These are phyloP conservation scores for Saccharomycopsis capsularis DNA, from an alignment of 805 yeast genomes.

Conservation along the genomic window DNA sequence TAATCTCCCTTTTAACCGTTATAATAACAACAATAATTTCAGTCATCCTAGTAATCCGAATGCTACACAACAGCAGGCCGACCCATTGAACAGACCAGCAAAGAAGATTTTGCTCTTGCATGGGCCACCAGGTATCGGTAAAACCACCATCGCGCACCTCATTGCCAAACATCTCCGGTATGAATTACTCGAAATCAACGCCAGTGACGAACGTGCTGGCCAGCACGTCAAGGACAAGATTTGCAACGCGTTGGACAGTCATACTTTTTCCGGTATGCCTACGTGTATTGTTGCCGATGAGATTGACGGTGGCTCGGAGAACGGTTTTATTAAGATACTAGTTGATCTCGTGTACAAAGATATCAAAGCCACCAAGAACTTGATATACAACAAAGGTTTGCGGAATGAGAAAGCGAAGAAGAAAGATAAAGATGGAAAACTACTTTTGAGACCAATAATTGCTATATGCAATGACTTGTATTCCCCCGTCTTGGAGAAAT, in stretches of 20 bases:
- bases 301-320: conserved; percentile 72
- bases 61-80: conserved; percentile 26
- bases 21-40: conserved; percentile 17
- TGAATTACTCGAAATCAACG: conserved; percentile 76
- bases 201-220: conserved; percentile 70
- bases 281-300: conserved; percentile 84
- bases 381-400: conserved; percentile 23
- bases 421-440: conserved; percentile 27
- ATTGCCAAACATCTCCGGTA: conserved; percentile 79
- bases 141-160: conserved; percentile 81
- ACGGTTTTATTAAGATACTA: conserved; percentile 51
- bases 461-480: conserved; percentile 88
- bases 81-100: conserved; percentile 52
- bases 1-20: not conserved
- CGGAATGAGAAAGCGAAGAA: conserved; percentile 25
- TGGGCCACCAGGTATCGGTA: conserved; percentile 94
- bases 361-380: conserved; percentile 38
- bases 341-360: conserved; percentile 58
- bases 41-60: too few species aligned
- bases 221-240: conserved; percentile 47
- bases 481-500: conserved; percentile 62
- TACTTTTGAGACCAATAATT: conserved; percentile 76
- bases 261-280: conserved; percentile 65
- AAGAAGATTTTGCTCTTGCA: conserved; percentile 65
- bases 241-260: conserved; percentile 54